Percentiles rank a stretch among this genome's conserved stretches.
Conservation (phyloP, 1,139 yeast genomes). For the Tardiomyces depauwii region DNA sequence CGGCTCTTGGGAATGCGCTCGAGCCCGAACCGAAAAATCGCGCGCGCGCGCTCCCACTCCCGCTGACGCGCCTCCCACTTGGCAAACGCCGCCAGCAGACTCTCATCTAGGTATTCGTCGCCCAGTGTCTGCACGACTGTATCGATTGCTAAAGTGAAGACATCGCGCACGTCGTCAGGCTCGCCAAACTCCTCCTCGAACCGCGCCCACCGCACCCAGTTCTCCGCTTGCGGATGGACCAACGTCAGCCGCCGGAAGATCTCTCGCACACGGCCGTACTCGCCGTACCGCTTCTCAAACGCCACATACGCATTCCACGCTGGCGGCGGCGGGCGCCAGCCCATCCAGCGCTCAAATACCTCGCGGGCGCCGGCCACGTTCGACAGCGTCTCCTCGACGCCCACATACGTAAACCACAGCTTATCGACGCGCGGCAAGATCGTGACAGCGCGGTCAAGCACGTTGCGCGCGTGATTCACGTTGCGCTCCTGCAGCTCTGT, state of each 20-base stretch:
- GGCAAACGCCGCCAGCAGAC: slow-evolving; percentile 46
- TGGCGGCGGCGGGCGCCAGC: slow-evolving; percentile 43
- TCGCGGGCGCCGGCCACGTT: slow-evolving; percentile 51
- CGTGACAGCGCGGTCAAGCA: slow-evolving; percentile 69
- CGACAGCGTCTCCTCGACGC: slow-evolving; percentile 70
- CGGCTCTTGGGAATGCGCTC: slow-evolving; percentile 36
- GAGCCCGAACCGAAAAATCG: slow-evolving; percentile 46
- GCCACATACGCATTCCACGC: slow-evolving; percentile 72
- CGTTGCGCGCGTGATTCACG: slow-evolving; percentile 79
- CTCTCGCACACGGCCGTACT: slow-evolving; percentile 43
- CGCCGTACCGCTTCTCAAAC: slow-evolving; percentile 60
- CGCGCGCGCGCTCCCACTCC: slow-evolving; percentile 57
- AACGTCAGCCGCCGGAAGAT: slow-evolving; percentile 47
- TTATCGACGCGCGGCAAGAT: slow-evolving; percentile 71
- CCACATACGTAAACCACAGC: slow-evolving; percentile 67
- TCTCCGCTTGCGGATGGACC: slow-evolving; percentile 40
- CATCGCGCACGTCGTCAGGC: slow-evolving; percentile 40
- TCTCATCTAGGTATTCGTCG: slow-evolving; percentile 27
- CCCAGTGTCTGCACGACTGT: slow-evolving; percentile 24
- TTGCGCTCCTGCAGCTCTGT: slow-evolving; percentile 62
- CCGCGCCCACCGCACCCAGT: slow-evolving; percentile 57
- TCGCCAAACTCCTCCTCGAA: slow-evolving; percentile 50
- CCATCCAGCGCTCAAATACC: slow-evolving; percentile 71
- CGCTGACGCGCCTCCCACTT: slow-evolving; percentile 56
- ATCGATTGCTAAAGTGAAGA: slow-evolving; percentile 61